These are phyloP conservation scores for Heliosperma pusillum DNA, from an alignment of 148 eudicot species.

Conservation along the genomic window DNA sequence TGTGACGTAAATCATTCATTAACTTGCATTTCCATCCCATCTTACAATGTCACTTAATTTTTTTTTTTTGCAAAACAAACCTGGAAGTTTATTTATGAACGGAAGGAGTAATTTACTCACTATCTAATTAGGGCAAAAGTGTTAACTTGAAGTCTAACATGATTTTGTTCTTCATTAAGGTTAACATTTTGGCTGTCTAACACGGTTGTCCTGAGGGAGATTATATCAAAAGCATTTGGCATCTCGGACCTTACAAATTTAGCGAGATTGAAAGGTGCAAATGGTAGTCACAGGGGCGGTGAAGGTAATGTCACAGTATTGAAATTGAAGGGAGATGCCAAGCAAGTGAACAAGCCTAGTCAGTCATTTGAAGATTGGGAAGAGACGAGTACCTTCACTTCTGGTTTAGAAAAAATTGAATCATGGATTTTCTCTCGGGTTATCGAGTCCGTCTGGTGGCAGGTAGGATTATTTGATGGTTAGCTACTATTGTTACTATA, in stretches of 20 bases:
- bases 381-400: constrained; percentile 72
- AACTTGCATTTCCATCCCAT: no score
- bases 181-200: constrained; percentile 91
- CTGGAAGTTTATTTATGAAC: no score
- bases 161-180: constrained; percentile 38
- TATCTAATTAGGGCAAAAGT: not conserved
- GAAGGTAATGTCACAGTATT: constrained; percentile 31
- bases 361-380: constrained; percentile 75
- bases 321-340: constrained; percentile 41
- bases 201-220: constrained; percentile 72
- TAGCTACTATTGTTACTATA: no score
- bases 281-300: constrained; percentile 29
- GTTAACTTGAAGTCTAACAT: constrained; percentile 13
- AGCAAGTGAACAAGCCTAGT: constrained; percentile 35
- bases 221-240: constrained; percentile 62
- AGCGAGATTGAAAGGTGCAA: no score
- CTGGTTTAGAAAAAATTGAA: constrained; percentile 74
- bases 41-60: no score
- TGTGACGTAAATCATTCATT: no score
- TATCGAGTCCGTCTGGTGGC: constrained; percentile 96
- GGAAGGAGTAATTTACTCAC: not conserved
- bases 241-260: constrained; percentile 37
- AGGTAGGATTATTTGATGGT: constrained; percentile 39
- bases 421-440: constrained; percentile 83
- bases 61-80: no score